Evolutionary conservation across 495 filamentous ascomycete genomes (phyloP), one percentile per base, ranked within the genome.

Genomic region (Annulohypoxylon stygium): DNA sequence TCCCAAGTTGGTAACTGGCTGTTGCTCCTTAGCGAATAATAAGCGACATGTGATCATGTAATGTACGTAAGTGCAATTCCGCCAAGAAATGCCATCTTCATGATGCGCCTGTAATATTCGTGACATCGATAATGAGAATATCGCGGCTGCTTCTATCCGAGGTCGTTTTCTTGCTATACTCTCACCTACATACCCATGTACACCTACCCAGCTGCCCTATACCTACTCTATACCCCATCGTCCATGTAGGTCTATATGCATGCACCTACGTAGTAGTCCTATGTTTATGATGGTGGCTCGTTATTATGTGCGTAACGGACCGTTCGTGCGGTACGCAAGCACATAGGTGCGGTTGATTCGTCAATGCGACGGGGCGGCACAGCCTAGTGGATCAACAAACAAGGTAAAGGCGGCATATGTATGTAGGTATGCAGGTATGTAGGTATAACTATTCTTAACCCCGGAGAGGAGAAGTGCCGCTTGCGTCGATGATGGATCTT

Each of bases 11-110:
- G 48, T 34, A 55, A 51, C 2, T 61, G 16, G 34, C 39, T 37
- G 33, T 57, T 57, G 5, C 48, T 55, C 55, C 61, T 39, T 60
- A 33, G 57, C 66, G 50, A 55, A 57, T 65, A 66, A 54, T 74
- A 74, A 74, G 71, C 66, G 59, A 70, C 62, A 67, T 70, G 64
- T 64, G 62, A 64, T 74, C 71, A 70, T 74, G 67, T 70, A 63
- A 67, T 74, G 60, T 71, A 66, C 62, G 69, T 65, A 66, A 65
- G 61, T 71, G 48, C 9, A 55, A 48, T 26, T 8, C 20, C 25
- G 67, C 67, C 67, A 70, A 70, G 69, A 33, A 6, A 55, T 3
- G 3, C n/a, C 34, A 25, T 47, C 45, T 14, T 59, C 3, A 55
- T 50, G n/a, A 61, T 60, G 51, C 41, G 33, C 41, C 60, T 69